phyloP scores from a whole-genome alignment of 345 rosid species.

The Hibiscus tridactylites region DNA sequence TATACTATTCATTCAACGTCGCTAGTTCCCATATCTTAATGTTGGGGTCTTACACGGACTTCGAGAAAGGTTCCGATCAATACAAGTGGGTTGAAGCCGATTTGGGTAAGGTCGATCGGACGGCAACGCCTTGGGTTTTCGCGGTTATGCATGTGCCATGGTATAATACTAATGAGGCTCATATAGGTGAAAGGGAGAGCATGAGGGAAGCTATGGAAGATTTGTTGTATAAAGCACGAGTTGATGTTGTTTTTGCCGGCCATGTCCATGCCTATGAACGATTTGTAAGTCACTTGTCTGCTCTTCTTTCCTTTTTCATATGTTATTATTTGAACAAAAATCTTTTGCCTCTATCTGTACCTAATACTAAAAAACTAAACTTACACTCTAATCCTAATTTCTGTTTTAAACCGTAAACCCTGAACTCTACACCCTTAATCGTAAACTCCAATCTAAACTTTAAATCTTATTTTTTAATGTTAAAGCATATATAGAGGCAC shows the following conservation, averaged over 20 bases:
- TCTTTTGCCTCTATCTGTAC: too few species aligned
- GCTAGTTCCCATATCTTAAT: constrained; percentile 40
- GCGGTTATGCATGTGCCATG: constrained; percentile 81
- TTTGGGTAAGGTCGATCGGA: constrained; percentile 47
- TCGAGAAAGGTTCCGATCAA: constrained; percentile 49
- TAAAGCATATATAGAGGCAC: too few species aligned
- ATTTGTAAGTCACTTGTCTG: constrained; percentile 44
- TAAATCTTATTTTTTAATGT: too few species aligned
- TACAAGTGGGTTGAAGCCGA: constrained; percentile 63
- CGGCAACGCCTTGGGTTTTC: constrained; percentile 69
- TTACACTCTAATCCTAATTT: too few species aligned
- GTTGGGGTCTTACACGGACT: constrained; percentile 67
- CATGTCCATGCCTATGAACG: constrained; percentile 95
- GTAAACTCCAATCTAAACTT: too few species aligned
- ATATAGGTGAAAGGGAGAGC: constrained; percentile 78
- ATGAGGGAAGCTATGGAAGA: constrained; percentile 78
- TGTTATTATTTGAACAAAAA: too few species aligned
- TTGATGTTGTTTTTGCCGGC: constrained; percentile 76
- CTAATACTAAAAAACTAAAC: too few species aligned
- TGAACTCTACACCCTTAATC: too few species aligned
- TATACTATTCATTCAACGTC: constrained; percentile 80
- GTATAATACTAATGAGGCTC: constrained; percentile 79
- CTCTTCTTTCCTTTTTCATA: too few species aligned
- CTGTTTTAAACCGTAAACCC: too few species aligned
- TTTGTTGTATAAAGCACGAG: constrained; percentile 55